Conservation (phyloP, 331 rosid species). For the Malus hybrid region DNA sequence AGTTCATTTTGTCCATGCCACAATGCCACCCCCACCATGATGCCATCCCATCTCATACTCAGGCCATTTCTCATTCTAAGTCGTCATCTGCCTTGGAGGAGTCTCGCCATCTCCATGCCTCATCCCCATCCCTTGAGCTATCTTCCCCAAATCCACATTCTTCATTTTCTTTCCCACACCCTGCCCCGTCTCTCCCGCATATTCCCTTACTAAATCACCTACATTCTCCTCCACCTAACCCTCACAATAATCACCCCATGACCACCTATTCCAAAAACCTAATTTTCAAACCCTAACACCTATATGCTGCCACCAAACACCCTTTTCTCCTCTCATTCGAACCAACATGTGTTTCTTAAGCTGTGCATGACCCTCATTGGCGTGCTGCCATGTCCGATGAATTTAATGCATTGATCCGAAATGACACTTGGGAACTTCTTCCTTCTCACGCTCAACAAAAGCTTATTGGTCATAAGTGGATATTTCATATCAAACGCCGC, state of each 20-base stretch:
- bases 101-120: no score
- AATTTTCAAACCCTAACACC: background rate
- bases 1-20: background rate
- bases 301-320: background rate
- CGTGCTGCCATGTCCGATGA: no score
- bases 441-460: no score
- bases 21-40: no score
- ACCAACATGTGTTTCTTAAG: background rate
- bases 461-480: no score
- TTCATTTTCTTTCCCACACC: background rate
- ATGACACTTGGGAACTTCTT: no score
- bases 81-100: accelerated
- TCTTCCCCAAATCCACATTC: background rate
- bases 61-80: no score
- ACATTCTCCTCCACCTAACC: background rate
- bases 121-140: background rate
- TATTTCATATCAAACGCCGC: no score
- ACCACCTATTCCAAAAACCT: background rate
- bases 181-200: accelerated
- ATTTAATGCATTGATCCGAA: no score
- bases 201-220: background rate
- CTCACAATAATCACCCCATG: background rate
- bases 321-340: background rate
- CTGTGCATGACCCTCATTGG: no score
- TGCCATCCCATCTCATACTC: no score